Percentiles rank a stretch among this genome's conserved stretches.
phyloP scores from a whole-genome alignment of 2,329 filamentous ascomycete species.

The Fonsecaea nubica region DNA sequence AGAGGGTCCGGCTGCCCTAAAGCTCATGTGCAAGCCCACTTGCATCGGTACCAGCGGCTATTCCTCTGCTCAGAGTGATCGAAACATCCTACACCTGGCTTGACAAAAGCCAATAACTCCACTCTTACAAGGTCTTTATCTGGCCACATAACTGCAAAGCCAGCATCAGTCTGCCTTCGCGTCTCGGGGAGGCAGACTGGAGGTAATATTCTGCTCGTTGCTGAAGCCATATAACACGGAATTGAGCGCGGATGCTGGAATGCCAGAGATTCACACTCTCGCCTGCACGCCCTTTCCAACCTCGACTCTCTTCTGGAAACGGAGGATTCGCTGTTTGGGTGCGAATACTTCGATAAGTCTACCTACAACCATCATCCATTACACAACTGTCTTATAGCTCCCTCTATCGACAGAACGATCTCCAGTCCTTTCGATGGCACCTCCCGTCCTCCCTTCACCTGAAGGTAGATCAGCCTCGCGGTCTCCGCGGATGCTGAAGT shows the following conservation, averaged over 20 bases:
- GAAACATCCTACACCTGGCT: constrained; percentile 16
- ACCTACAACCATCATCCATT: neutral
- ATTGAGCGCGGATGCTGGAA: constrained; percentile 50
- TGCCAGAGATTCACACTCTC: constrained; percentile 16
- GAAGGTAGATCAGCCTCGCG: constrained; percentile 69
- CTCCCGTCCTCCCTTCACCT: constrained; percentile 46
- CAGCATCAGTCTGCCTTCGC: constrained; percentile 32
- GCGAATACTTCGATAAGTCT: neutral
- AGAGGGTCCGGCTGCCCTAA: constrained; percentile 18
- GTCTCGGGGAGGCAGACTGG: constrained; percentile 27
- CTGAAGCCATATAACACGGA: constrained; percentile 58
- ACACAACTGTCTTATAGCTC: neutral
- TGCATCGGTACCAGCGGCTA: constrained; percentile 35
- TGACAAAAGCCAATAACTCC: constrained; percentile 23
- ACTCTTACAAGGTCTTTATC: constrained; percentile 20
- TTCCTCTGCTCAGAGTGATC: constrained; percentile 28
- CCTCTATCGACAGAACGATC: constrained; percentile 37
- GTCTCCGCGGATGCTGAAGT: constrained; percentile 74
- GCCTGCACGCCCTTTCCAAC: neutral
- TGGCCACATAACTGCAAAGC: constrained; percentile 30
- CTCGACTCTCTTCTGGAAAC: neutral
- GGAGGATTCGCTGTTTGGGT: neutral
- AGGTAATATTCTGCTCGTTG: constrained; percentile 42
- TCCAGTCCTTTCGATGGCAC: constrained; percentile 18
- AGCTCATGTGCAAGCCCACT: constrained; percentile 30